Evolutionary conservation across 192 early-diverging fungal genomes (phyloP).

Genomic region (Ambispora gerdemannii): DNA sequence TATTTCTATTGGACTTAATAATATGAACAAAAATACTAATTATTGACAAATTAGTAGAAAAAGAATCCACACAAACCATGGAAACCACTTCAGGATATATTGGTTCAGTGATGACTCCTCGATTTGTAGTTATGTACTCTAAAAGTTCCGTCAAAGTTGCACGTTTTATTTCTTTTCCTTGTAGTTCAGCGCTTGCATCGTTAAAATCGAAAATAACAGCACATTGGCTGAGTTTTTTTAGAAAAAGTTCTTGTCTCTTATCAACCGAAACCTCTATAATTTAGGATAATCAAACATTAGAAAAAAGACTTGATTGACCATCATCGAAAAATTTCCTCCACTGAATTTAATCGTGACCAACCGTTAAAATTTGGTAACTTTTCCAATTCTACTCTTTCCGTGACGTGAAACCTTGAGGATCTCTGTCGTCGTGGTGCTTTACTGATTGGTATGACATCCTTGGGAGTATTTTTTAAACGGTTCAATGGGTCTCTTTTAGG

Average conservation of each 20-base stretch:
- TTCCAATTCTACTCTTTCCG: conserved; percentile 77
- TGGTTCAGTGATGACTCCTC: conserved; percentile 83
- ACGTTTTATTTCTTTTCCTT: conserved; percentile 96
- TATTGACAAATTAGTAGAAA: conserved; percentile 1
- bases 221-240: conserved; percentile 91
- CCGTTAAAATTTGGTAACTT: conserved; percentile 73
- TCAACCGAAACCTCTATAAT: conserved; percentile 68
- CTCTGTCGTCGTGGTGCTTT: conserved; percentile 79
- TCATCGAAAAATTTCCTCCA: background rate
- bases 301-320: background rate
- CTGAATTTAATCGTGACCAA: conserved; percentile 33
- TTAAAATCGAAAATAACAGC: conserved; percentile 94
- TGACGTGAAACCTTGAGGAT: conserved; percentile 84
- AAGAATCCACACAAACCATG: conserved; percentile 67
- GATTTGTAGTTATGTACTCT: conserved; percentile 87
- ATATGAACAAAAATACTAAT: conserved; percentile 22
- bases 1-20: background rate
- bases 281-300: conserved; percentile 7
- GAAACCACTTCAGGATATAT: conserved; percentile 90
- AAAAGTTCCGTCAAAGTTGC: conserved; percentile 86
- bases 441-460: conserved; percentile 72
- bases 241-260: conserved; percentile 84
- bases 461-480: conserved; percentile 51
- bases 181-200: conserved; percentile 81
- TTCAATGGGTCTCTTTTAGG: conserved; percentile 48